A percentile compares a stretch with the other conserved stretches of the same genome.
These are phyloP conservation scores for Scheffersomyces illinoinensis DNA, from an alignment of 1,139 yeast species.

Conservation along the genomic window DNA sequence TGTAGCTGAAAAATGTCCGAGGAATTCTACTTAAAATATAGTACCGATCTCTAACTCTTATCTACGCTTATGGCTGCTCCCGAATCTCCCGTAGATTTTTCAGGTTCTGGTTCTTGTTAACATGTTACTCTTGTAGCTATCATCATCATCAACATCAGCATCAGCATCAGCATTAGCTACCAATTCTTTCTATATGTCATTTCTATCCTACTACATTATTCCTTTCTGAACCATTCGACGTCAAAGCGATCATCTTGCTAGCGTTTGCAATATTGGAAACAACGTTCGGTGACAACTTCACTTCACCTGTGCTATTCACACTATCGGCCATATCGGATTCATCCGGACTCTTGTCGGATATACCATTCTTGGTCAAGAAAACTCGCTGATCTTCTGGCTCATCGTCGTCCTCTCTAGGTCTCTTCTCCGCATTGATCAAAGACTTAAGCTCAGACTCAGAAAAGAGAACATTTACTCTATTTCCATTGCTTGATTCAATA, in stretches of 20 bases:
- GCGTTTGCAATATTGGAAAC: background rate
- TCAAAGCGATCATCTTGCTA: slow-evolving; percentile 5
- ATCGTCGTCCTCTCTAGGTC: slow-evolving; percentile 20
- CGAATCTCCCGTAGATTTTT: background rate
- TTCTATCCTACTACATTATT: background rate
- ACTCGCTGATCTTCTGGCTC: slow-evolving; percentile 4
- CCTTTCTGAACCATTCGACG: background rate
- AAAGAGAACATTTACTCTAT: background rate
- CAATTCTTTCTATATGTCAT: background rate
- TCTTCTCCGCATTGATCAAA: slow-evolving; percentile 11
- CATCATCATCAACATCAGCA: no score
- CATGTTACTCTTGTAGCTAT: background rate
- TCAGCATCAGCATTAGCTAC: no score
- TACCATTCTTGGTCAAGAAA: background rate
- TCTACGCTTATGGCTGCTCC: background rate
- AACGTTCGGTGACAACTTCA: background rate
- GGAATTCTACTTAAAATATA: background rate
- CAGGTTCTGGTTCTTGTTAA: background rate
- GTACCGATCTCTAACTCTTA: background rate
- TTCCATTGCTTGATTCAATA: background rate
- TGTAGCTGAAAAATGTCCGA: no score
- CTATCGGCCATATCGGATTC: slow-evolving; percentile 1
- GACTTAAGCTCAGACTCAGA: background rate
- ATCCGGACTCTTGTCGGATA: background rate
- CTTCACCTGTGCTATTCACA: slow-evolving; percentile 4